Conservation (phyloP, 108 stramenopile genomes). For the Stephanodiscus minutulus region DNA sequence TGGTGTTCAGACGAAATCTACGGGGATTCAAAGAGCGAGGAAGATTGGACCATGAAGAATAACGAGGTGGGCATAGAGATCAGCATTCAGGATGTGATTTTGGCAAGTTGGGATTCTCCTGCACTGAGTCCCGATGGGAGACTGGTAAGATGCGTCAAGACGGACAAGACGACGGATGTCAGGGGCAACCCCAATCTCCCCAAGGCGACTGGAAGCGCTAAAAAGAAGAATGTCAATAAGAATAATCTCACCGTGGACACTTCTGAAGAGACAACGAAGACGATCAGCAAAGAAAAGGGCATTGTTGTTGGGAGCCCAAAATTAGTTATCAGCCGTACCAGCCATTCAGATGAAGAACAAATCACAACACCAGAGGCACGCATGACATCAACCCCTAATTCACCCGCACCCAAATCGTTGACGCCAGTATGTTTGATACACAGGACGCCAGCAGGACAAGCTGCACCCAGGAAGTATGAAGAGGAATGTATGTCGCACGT, state of each 20-base stretch:
- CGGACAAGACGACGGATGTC: neutral
- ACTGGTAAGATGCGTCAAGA: neutral
- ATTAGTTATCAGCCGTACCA: neutral
- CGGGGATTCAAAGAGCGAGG: neutral
- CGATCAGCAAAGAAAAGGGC: neutral
- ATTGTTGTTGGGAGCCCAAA: neutral
- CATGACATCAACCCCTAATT: neutral
- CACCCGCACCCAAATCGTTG: neutral
- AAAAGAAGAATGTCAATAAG: neutral
- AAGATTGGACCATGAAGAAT: constrained; percentile 11
- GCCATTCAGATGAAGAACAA: neutral
- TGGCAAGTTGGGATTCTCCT: neutral
- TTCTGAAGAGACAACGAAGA: neutral
- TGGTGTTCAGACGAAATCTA: constrained; percentile 11
- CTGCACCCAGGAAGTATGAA: too few species aligned
- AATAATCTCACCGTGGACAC: neutral
- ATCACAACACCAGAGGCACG: too few species aligned
- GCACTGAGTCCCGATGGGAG: neutral
- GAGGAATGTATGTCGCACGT: too few species aligned
- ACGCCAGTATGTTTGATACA: too few species aligned
- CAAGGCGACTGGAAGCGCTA: neutral
- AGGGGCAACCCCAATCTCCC: neutral
- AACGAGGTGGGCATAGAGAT: neutral
- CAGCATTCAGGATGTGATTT: neutral
- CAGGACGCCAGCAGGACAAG: too few species aligned